Evolutionary conservation across 345 rosid genomes (phyloP).

Genomic region (Bruguiera gymnorhiza): DNA sequence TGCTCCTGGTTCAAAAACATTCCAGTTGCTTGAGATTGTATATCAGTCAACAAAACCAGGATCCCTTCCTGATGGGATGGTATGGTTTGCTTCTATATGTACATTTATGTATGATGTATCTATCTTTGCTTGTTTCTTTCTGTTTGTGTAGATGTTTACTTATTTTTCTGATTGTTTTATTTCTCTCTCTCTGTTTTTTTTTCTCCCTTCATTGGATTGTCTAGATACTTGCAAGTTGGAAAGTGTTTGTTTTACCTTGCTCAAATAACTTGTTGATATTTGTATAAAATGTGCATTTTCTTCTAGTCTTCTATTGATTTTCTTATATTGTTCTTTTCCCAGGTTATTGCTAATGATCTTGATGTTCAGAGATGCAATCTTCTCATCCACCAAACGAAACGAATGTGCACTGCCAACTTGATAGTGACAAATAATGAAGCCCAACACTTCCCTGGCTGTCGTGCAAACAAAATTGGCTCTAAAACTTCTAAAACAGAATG

Average conservation of each 20-base stretch:
- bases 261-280: constrained; percentile 7
- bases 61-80: constrained; percentile 79
- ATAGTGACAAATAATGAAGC: constrained; percentile 94
- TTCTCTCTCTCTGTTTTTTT: neutral
- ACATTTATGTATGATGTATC: constrained; percentile 4
- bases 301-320: constrained; percentile 13
- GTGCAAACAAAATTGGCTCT: constrained; percentile 31
- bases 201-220: constrained; percentile 6
- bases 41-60: constrained; percentile 63
- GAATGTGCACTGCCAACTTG: constrained; percentile 96
- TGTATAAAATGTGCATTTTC: neutral
- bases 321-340: constrained; percentile 4
- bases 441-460: constrained; percentile 89
- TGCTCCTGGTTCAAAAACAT: constrained; percentile 97
- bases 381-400: constrained; percentile 96
- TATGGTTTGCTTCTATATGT: constrained; percentile 25
- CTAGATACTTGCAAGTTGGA: constrained; percentile 4
- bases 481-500: constrained; percentile 33
- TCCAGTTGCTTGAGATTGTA: constrained; percentile 86
- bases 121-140: neutral
- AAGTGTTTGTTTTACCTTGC: neutral
- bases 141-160: too few species aligned
- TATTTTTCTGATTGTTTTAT: constrained; percentile 5
- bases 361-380: constrained; percentile 97
- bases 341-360: constrained; percentile 95